Percentiles rank a stretch among this genome's conserved stretches.
These are phyloP conservation scores for Paramecium sexaurelia DNA, from an alignment of 73 alveolate species.

Conservation along the genomic window DNA sequence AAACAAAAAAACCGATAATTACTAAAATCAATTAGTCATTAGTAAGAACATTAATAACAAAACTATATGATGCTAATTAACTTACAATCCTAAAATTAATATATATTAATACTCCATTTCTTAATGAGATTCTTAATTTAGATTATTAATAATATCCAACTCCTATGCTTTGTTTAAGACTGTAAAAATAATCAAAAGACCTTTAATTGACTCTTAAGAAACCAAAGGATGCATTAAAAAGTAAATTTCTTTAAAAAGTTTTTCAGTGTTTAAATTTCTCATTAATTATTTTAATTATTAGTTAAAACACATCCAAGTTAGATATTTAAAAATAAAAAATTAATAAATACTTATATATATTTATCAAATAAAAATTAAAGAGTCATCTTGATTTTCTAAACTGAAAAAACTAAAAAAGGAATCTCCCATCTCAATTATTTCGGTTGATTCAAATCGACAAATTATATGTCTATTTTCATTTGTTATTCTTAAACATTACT, in stretches of 20 bases:
- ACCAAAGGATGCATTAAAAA: not conserved
- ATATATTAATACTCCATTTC: not conserved
- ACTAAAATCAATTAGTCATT: not conserved
- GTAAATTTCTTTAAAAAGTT: not conserved
- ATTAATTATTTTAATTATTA: not conserved
- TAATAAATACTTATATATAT: not conserved
- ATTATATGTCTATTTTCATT: conserved; percentile 36
- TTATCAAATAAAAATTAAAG: conserved; percentile 14
- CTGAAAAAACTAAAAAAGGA: conserved; percentile 29
- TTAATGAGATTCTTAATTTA: not conserved
- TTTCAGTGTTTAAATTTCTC: not conserved
- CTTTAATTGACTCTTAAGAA: not conserved
- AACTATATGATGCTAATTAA: not conserved
- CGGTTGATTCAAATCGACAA: conserved; percentile 48
- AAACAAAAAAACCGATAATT: not conserved
- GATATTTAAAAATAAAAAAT: not conserved
- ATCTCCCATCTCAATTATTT: conserved; percentile 51
- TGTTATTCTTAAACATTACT: conserved; percentile 17
- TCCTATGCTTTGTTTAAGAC: not conserved
- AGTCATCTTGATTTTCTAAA: conserved; percentile 18
- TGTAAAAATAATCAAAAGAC: not conserved
- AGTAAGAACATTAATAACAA: not conserved
- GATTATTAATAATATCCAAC: not conserved
- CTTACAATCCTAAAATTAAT: not conserved
- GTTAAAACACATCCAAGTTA: not conserved